A percentile compares a stretch with the other conserved stretches of the same genome.
phyloP scores from a whole-genome alignment of 1,284 basidiomycete species.

The Chalciporus sp. region DNA sequence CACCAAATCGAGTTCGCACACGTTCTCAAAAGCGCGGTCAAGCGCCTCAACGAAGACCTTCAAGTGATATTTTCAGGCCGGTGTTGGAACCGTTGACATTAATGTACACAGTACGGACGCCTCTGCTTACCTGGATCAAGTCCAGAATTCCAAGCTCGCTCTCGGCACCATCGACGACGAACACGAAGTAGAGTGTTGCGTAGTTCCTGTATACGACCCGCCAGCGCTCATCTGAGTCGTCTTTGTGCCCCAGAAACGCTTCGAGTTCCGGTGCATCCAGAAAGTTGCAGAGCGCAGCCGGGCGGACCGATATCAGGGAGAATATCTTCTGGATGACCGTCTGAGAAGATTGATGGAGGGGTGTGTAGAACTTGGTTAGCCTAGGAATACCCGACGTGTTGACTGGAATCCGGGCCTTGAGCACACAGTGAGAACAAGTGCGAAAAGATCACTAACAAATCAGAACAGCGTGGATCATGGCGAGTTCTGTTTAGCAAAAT shows the following conservation, averaged over 20 bases:
- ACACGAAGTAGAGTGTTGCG: conserved; percentile 96
- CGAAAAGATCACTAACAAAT: conserved; percentile 55
- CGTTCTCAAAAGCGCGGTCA: conserved; percentile 96
- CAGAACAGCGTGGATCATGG: conserved; percentile 88
- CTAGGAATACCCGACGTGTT: conserved; percentile 90
- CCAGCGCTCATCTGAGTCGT: conserved; percentile 60
- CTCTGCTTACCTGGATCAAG: conserved; percentile 83
- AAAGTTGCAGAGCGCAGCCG: conserved; percentile 86
- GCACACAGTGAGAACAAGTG: conserved; percentile 45
- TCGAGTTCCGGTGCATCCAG: conserved; percentile 90
- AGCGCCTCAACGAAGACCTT: conserved; percentile 97
- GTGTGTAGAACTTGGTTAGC: conserved; percentile 95
- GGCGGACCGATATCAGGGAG: conserved; percentile 77
- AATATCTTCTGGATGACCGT: conserved; percentile 84
- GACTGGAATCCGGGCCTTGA: conserved; percentile 49
- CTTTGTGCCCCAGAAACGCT: conserved; percentile 65
- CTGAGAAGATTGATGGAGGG: conserved; percentile 75
- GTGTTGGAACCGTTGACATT: background rate
- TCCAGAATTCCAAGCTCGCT: conserved; percentile 96
- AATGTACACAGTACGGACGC: background rate
- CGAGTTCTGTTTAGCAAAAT: conserved; percentile 7
- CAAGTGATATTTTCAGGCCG: background rate
- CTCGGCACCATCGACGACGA: conserved; percentile 94
- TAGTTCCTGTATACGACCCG: conserved; percentile 84
- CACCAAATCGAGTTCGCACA: conserved; percentile 97